phyloP scores from a whole-genome alignment of 495 filamentous ascomycete species.

The Bacidia gigantensis region DNA sequence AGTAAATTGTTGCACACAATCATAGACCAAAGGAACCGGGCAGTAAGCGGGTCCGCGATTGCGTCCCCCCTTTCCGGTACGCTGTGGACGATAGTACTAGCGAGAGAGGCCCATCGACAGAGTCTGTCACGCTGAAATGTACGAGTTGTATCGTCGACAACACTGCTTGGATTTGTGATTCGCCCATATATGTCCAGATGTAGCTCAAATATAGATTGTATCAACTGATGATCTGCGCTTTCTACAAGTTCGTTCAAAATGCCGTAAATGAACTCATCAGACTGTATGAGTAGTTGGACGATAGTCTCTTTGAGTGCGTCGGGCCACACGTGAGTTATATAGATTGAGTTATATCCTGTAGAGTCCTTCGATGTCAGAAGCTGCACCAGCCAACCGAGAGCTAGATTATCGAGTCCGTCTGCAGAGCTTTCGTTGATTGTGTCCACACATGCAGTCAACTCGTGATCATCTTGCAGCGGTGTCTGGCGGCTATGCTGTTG shows the following conservation, averaged over 20 bases:
- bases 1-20: constrained; percentile 58
- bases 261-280: constrained; percentile 57
- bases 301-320: constrained; percentile 56
- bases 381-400: constrained; percentile 49
- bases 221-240: constrained; percentile 36
- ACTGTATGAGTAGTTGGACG: constrained; percentile 48
- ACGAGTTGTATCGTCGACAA: constrained; percentile 44
- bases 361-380: constrained; percentile 30
- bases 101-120: constrained; percentile 59
- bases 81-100: constrained; percentile 38
- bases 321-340: constrained; percentile 55
- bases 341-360: constrained; percentile 23
- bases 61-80: constrained; percentile 6
- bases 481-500: constrained; percentile 37
- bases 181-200: constrained; percentile 74
- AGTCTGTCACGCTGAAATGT: constrained; percentile 53
- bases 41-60: constrained; percentile 27
- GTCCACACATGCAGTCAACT: constrained; percentile 41
- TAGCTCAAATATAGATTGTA: constrained; percentile 73
- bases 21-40: constrained; percentile 75
- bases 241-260: constrained; percentile 28
- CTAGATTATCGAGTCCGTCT: constrained; percentile 47
- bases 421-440: constrained; percentile 36
- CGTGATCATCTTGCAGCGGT: constrained; percentile 40
- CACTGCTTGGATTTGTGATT: constrained; percentile 61